Evolutionary conservation across 805 yeast genomes (phyloP).

Genomic region (Wickerhamiella cacticola): DNA sequence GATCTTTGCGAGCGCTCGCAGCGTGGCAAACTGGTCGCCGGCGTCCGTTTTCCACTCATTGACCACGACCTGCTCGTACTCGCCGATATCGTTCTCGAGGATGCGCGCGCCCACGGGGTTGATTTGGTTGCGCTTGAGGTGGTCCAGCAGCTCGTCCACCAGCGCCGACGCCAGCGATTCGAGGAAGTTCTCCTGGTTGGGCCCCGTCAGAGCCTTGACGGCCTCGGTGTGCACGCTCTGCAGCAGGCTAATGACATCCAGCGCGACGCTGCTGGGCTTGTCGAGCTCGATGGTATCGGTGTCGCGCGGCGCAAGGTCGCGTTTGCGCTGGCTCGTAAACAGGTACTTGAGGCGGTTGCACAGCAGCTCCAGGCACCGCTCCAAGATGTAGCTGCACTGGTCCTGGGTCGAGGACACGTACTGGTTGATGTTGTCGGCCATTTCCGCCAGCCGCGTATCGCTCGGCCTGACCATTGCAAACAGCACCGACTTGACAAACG

Average conservation of each 20-base stretch:
- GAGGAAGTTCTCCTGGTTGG: conserved; percentile 42
- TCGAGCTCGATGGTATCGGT: conserved; percentile 9
- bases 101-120: conserved; percentile 73
- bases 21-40: conserved; percentile 50
- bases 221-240: conserved; percentile 34
- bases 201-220: conserved; percentile 31
- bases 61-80: conserved; percentile 50
- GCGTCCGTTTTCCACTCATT: conserved; percentile 59
- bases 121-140: conserved; percentile 63
- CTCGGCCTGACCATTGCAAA: conserved; percentile 59
- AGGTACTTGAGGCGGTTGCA: conserved; percentile 39
- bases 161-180: conserved; percentile 47
- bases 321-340: conserved; percentile 56
- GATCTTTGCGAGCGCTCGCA: conserved; percentile 72
- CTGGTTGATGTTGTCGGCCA: conserved; percentile 47
- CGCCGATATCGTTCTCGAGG: conserved; percentile 68
- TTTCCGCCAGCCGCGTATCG: conserved; percentile 44
- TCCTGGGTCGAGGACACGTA: conserved; percentile 38
- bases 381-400: conserved; percentile 57
- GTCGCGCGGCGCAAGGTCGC: conserved; percentile 42
- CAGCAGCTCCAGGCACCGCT: conserved; percentile 44
- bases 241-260: conserved; percentile 45
- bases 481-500: conserved; percentile 61
- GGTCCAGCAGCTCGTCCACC: conserved; percentile 49
- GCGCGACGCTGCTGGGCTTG: conserved; percentile 57